Evolutionary conservation across 169 alveolate species (phyloP).

Genomic region (Amoebophrya sp.): DNA sequence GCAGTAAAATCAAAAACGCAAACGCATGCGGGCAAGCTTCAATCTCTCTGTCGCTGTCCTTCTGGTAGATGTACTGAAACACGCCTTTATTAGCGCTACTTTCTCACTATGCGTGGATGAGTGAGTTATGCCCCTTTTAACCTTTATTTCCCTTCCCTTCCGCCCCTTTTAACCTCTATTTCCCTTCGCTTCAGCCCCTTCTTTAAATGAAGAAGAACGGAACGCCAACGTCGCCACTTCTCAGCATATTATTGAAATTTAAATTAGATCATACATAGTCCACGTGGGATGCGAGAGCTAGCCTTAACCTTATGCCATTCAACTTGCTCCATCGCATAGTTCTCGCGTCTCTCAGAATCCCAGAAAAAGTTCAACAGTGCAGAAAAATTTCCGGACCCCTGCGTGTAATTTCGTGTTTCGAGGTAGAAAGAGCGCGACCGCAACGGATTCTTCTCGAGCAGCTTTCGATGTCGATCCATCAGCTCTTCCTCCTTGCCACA

Average conservation of each 20-base stretch:
- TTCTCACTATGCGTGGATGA: too few species aligned
- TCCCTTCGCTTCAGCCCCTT: too few species aligned
- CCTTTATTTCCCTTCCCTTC: too few species aligned
- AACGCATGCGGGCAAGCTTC: constrained; percentile 13
- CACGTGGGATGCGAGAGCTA: too few species aligned
- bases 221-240: too few species aligned
- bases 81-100: too few species aligned
- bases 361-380: neutral
- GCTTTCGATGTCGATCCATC: neutral
- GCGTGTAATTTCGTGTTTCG: neutral
- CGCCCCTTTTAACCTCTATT: too few species aligned
- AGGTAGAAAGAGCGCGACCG: neutral
- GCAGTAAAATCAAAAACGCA: neutral
- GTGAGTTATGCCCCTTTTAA: too few species aligned
- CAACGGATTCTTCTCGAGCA: neutral
- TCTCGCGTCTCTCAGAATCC: neutral
- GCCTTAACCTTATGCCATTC: too few species aligned
- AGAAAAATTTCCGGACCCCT: neutral
- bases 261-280: too few species aligned
- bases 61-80: neutral
- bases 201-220: too few species aligned
- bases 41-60: neutral
- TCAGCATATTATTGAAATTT: too few species aligned
- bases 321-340: neutral
- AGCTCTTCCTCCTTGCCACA: neutral